Conservation (phyloP, 257 asterid genomes). For the Fraxinus anomala region DNA sequence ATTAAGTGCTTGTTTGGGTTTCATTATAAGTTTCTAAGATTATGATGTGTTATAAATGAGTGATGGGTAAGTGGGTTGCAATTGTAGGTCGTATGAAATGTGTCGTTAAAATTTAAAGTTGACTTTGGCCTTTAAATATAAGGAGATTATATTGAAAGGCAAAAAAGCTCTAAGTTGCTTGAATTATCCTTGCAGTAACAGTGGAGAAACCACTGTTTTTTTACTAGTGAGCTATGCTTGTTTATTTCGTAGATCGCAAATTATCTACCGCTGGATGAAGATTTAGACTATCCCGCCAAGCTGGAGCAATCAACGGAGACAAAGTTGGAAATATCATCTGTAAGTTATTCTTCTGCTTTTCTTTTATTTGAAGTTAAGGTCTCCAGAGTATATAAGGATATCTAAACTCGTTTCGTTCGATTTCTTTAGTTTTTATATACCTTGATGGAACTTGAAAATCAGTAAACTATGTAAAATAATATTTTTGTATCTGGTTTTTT, state of each 20-base stretch:
- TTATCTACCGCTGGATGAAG: constrained; percentile 82
- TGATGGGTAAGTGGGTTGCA: no score
- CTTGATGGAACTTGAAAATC: constrained; percentile 24
- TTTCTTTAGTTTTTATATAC: constrained; percentile 14
- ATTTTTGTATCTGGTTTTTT: background rate
- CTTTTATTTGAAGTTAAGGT: background rate
- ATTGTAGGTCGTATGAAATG: no score
- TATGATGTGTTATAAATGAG: no score
- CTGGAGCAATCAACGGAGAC: constrained; percentile 71
- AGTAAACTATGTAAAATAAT: constrained; percentile 10
- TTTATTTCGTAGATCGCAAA: constrained; percentile 73
- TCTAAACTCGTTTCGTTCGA: background rate
- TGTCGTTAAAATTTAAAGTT: no score
- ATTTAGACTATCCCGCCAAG: constrained; percentile 82
- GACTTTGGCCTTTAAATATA: no score
- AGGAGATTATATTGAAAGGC: no score
- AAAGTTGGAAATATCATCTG: constrained; percentile 61
- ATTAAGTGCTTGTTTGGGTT: no score
- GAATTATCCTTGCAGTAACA: no score
- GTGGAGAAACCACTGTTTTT: no score
- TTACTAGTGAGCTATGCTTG: background rate
- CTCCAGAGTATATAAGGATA: background rate
- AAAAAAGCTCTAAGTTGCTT: no score
- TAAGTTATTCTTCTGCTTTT: constrained; percentile 38
- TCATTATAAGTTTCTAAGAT: no score